These are phyloP conservation scores for Termitomyces heimii DNA, from an alignment of 768 basidiomycete species.

Conservation along the genomic window DNA sequence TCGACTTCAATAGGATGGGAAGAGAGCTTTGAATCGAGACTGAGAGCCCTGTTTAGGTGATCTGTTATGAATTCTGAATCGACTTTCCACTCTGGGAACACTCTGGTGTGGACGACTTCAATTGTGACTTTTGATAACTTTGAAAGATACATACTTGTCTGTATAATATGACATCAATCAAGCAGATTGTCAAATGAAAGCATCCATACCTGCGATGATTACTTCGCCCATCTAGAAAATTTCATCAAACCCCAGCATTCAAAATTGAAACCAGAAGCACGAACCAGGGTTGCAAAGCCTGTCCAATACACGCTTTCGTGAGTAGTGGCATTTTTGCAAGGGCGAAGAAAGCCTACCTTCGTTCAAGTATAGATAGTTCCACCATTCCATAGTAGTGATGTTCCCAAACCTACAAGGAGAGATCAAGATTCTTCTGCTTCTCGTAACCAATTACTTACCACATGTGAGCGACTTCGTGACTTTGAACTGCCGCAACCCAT, in stretches of 20 bases:
- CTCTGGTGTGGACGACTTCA: slow-evolving; percentile 28
- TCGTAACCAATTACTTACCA: slow-evolving; percentile 35
- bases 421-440: background rate
- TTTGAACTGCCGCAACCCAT: slow-evolving; percentile 68
- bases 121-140: background rate
- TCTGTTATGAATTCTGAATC: slow-evolving; percentile 76
- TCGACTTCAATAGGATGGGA: slow-evolving; percentile 93
- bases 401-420: slow-evolving; percentile 70
- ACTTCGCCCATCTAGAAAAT: slow-evolving; percentile 75
- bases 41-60: slow-evolving; percentile 71
- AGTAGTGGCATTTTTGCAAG: background rate
- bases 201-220: slow-evolving; percentile 58
- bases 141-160: slow-evolving; percentile 45
- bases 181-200: background rate
- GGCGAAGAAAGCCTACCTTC: slow-evolving; percentile 43
- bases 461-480: slow-evolving; percentile 86
- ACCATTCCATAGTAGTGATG: slow-evolving; percentile 92
- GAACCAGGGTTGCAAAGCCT: slow-evolving; percentile 83
- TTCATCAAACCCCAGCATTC: background rate
- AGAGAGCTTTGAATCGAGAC: slow-evolving; percentile 77
- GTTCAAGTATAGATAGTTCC: slow-evolving; percentile 79
- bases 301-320: background rate
- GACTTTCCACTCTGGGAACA: slow-evolving; percentile 85
- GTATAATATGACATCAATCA: slow-evolving; percentile 2
- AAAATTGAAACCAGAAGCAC: slow-evolving; percentile 12